These are phyloP conservation scores for Boletellus emodensis DNA, from an alignment of 768 basidiomycete species.

Conservation along the genomic window DNA sequence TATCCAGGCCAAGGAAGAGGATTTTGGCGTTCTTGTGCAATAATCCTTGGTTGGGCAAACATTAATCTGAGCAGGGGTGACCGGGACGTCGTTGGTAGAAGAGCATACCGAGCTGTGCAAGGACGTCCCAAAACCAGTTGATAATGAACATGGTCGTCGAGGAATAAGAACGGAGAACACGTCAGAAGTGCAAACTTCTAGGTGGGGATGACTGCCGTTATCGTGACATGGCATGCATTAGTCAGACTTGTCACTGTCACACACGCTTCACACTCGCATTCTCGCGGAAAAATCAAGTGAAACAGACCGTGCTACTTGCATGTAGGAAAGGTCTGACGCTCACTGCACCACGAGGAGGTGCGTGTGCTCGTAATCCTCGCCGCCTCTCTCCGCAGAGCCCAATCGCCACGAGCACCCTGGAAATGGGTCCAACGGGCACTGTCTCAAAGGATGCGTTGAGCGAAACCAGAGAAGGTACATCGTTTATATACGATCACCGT, in stretches of 20 bases:
- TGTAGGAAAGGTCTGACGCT: conserved; percentile 71
- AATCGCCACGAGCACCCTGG: conserved; percentile 60
- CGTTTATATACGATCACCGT: conserved; percentile 12
- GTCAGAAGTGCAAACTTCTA: conserved; percentile 11
- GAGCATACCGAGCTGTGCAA: conserved; percentile 82
- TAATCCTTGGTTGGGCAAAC: conserved; percentile 50
- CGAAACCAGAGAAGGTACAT: not conserved
- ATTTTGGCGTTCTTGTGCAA: conserved; percentile 99
- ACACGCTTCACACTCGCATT: not conserved
- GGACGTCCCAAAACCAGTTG: conserved; percentile 97
- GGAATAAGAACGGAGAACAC: conserved; percentile 19
- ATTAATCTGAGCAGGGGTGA: not conserved
- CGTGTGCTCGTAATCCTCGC: conserved; percentile 60
- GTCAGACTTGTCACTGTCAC: conserved; percentile 9
- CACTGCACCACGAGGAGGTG: conserved; percentile 49
- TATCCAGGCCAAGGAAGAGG: conserved; percentile 97
- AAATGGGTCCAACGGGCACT: conserved; percentile 56
- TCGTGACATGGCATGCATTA: conserved; percentile 20
- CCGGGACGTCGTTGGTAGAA: not conserved
- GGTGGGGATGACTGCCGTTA: not conserved
- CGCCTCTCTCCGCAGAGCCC: conserved; percentile 60
- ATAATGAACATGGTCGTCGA: conserved; percentile 66
- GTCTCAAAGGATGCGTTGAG: conserved; percentile 62
- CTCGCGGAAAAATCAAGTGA: not conserved
- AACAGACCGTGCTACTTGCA: not conserved